Conservation (phyloP, 1,284 basidiomycete genomes). For the Phellopilus nigrolimitatus region DNA sequence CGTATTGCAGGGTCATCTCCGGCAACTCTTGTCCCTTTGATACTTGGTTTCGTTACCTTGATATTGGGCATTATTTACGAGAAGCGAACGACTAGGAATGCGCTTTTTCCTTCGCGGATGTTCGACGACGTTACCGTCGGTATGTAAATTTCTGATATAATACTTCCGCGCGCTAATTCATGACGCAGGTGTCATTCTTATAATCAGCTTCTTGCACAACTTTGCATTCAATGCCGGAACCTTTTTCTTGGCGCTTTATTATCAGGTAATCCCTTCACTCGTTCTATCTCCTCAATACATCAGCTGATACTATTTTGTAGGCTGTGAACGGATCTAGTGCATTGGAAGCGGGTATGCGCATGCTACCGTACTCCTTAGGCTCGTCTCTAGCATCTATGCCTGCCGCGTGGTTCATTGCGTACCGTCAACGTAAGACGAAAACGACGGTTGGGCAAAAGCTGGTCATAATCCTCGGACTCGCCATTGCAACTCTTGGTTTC, state of each 20-base stretch:
- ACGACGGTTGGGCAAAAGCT: constrained; percentile 60
- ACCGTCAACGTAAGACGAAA: constrained; percentile 49
- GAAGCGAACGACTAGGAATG: constrained; percentile 55
- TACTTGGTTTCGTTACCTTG: constrained; percentile 49
- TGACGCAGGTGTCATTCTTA: constrained; percentile 53
- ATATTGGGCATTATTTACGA: constrained; percentile 61
- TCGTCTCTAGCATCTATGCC: constrained; percentile 77
- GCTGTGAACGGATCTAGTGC: constrained; percentile 62
- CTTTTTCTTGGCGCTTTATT: constrained; percentile 76
- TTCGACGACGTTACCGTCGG: constrained; percentile 58
- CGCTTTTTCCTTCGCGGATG: constrained; percentile 60
- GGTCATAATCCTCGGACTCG: constrained; percentile 56
- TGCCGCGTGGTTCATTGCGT: constrained; percentile 69
- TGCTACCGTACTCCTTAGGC: constrained; percentile 77
- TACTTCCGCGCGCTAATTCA: constrained; percentile 22
- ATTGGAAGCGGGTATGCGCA: constrained; percentile 60
- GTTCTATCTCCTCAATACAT: not conserved
- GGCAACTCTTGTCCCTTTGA: constrained; percentile 56
- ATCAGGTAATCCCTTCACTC: constrained; percentile 48
- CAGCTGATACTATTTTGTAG: constrained; percentile 34
- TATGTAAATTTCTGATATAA: constrained; percentile 30
- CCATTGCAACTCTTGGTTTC: constrained; percentile 63
- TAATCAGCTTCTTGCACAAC: constrained; percentile 72
- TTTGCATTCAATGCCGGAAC: constrained; percentile 77
- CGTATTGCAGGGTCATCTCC: constrained; percentile 49